Conservation (phyloP, 2,329 filamentous ascomycete species). For the Diaporthe nobilis region DNA sequence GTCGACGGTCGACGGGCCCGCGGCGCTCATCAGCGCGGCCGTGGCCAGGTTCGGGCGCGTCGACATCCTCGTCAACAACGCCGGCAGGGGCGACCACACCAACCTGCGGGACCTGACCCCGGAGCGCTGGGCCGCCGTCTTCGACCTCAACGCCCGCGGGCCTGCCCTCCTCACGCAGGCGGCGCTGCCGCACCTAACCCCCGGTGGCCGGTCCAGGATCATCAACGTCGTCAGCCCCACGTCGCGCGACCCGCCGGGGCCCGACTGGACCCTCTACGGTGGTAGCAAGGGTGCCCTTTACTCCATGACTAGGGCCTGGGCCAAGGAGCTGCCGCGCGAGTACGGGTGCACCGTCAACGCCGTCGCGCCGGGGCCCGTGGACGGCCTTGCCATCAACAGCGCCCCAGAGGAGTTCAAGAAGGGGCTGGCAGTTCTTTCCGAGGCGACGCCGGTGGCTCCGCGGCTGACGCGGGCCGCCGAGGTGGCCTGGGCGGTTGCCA, state of each 20-base stretch:
- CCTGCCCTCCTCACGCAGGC: conserved; percentile 26
- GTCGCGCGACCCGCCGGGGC: conserved; percentile 37
- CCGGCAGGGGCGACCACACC: neutral
- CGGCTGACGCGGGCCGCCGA: conserved; percentile 10
- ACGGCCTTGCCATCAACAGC: neutral
- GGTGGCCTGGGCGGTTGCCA: conserved; percentile 22
- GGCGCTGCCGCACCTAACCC: conserved; percentile 19
- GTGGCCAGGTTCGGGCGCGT: conserved; percentile 2
- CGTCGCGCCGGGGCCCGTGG: conserved; percentile 16
- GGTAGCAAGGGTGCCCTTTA: conserved; percentile 40
- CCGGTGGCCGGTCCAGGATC: conserved; percentile 34
- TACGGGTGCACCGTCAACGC: conserved; percentile 32
- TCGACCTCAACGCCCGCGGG: conserved; percentile 33
- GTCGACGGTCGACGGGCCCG: conserved; percentile 66
- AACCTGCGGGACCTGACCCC: conserved; percentile 5
- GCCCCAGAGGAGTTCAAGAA: neutral
- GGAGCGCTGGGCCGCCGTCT: conserved; percentile 15
- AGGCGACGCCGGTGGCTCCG: neutral
- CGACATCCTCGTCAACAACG: conserved; percentile 34
- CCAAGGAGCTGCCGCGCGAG: conserved; percentile 45
- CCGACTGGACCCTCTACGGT: conserved; percentile 35
- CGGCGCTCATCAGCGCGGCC: conserved; percentile 49
- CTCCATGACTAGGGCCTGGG: conserved; percentile 41
- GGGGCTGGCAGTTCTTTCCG: neutral
- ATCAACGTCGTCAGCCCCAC: conserved; percentile 40